Percentiles rank a stretch among this genome's conserved stretches.
phyloP scores from a whole-genome alignment of 495 filamentous ascomycete species.

The Entonaema liquescens region DNA sequence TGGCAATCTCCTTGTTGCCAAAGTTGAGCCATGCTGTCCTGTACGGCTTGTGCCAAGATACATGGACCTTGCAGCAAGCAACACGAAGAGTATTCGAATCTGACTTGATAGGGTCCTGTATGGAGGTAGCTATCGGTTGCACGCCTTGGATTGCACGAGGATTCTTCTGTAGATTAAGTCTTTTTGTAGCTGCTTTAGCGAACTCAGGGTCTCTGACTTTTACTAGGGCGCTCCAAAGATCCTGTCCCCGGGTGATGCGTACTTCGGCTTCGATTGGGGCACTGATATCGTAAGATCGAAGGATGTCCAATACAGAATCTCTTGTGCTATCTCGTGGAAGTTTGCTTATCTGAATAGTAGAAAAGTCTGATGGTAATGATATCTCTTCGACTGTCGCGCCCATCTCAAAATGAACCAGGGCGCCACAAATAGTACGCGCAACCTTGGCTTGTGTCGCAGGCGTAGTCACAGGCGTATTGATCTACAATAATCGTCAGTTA shows the following conservation, averaged over 20 bases:
- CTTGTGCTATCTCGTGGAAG: constrained; percentile 36
- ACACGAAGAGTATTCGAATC: constrained; percentile 36
- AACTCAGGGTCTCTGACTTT: constrained; percentile 41
- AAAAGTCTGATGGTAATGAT: constrained; percentile 42
- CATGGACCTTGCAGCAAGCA: constrained; percentile 45
- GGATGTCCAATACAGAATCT: constrained; percentile 18
- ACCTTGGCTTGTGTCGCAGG: neutral
- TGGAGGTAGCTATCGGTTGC: constrained; percentile 13
- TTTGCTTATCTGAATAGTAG: constrained; percentile 40
- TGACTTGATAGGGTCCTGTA: constrained; percentile 26
- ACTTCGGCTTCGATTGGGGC: neutral
- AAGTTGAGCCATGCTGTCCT: constrained; percentile 46
- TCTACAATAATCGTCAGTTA: constrained; percentile 8
- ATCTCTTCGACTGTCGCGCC: constrained; percentile 41
- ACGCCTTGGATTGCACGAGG: neutral
- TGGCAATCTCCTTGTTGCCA: constrained; percentile 17
- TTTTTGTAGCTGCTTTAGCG: constrained; percentile 3
- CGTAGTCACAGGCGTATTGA: neutral
- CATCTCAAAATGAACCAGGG: constrained; percentile 41
- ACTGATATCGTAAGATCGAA: constrained; percentile 7
- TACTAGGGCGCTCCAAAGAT: constrained; percentile 27
- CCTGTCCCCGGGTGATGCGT: neutral
- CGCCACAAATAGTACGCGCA: constrained; percentile 38
- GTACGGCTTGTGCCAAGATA: constrained; percentile 46
- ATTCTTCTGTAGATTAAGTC: neutral